Conservation (phyloP, 2,329 filamentous ascomycete genomes). For the Fusarium coicis region DNA sequence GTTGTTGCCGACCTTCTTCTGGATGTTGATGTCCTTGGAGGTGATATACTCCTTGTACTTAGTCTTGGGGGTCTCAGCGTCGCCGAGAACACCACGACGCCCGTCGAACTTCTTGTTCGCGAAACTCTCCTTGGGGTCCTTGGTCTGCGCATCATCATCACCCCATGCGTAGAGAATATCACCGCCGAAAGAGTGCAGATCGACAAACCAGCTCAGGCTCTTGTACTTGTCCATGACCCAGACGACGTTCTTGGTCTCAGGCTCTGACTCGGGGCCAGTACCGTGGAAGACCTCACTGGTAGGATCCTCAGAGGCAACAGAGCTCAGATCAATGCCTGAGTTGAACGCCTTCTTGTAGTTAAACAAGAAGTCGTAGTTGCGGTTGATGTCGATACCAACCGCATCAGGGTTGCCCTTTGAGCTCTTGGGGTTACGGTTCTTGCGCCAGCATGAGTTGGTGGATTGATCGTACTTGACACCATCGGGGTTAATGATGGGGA, state of each 20-base stretch:
- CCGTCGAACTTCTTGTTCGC: slow-evolving; percentile 62
- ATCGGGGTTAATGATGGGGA: slow-evolving; percentile 65
- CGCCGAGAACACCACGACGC: slow-evolving; percentile 58
- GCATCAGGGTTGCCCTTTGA: slow-evolving; percentile 47
- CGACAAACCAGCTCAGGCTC: slow-evolving; percentile 66
- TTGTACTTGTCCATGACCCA: slow-evolving; percentile 62
- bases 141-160: slow-evolving; percentile 63
- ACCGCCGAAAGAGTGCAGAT: slow-evolving; percentile 66
- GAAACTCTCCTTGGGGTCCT: slow-evolving; percentile 60
- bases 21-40: slow-evolving; percentile 48
- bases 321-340: slow-evolving; percentile 48
- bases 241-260: slow-evolving; percentile 65
- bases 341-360: slow-evolving; percentile 60
- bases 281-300: slow-evolving; percentile 62
- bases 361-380: slow-evolving; percentile 69
- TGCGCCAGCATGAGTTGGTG: slow-evolving; percentile 63
- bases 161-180: slow-evolving; percentile 67
- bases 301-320: slow-evolving; percentile 53
- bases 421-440: slow-evolving; percentile 62
- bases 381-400: slow-evolving; percentile 64
- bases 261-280: slow-evolving; percentile 62
- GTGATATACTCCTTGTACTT: slow-evolving; percentile 60
- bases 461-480: slow-evolving; percentile 63
- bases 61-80: slow-evolving; percentile 46
- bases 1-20: slow-evolving; percentile 47